phyloP scores from a whole-genome alignment of 2,329 filamentous ascomycete species.

The Didymella glomerata region DNA sequence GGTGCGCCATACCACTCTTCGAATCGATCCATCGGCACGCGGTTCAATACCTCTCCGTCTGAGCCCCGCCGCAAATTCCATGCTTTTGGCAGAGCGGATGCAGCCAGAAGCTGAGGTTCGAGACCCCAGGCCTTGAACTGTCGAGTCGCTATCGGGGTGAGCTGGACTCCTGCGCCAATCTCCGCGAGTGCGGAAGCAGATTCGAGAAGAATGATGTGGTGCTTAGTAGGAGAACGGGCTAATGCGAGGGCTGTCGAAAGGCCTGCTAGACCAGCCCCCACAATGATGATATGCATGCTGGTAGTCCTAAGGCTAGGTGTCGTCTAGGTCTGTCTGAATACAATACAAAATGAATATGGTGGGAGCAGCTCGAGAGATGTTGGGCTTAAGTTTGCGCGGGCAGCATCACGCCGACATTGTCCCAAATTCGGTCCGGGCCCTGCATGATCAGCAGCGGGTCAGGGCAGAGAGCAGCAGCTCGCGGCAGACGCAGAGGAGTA shows the following conservation, averaged over 20 bases:
- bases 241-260: constrained; percentile 19
- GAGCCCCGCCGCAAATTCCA: constrained; percentile 36
- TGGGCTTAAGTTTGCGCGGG: neutral
- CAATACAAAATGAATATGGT: neutral
- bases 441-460: constrained; percentile 3
- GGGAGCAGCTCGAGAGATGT: neutral
- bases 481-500: neutral
- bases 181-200: constrained; percentile 12
- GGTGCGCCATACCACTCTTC: constrained; percentile 25
- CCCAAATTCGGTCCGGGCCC: constrained; percentile 7
- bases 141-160: constrained; percentile 13
- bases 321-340: too few species aligned
- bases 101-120: constrained; percentile 9
- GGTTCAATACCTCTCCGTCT: constrained; percentile 35
- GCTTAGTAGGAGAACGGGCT: constrained; percentile 2
- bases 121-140: constrained; percentile 19
- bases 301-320: neutral
- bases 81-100: constrained; percentile 16
- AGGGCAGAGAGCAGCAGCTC: neutral
- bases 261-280: constrained; percentile 18
- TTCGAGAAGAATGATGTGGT: constrained; percentile 13
- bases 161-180: constrained; percentile 18
- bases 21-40: constrained; percentile 21
- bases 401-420: constrained; percentile 2
- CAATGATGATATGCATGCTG: constrained; percentile 12